Base-by-base conservation (phyloP, 169 alveolate species). In the Pseudocohnilembus persalinus region DNA sequence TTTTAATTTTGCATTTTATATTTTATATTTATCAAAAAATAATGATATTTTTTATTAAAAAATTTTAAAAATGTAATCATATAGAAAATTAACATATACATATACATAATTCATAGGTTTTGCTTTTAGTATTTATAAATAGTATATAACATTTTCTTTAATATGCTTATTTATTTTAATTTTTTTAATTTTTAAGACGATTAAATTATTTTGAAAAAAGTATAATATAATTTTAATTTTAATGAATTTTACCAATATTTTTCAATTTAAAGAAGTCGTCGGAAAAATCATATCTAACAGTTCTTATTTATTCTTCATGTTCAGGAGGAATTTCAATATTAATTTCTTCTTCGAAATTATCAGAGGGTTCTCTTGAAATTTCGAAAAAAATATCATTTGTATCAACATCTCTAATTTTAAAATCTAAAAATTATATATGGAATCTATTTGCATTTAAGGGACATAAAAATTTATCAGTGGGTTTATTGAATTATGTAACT, bases 251-350 rank as follows among this genome's bases (percentile, higher is more conserved):
- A 49, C 68, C 68, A 20, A 96, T 76, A 31, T 88, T 92, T 78
- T 82, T 89, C n/a, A 96, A 87, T 29, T 92, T 89, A 28, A 96
- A 89, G 83, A 96, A 96, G 82, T 93, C 93, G 4, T 96, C 96
- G 16, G 97, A 97, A 81, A 96, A 93, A 33, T 96, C 94, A 88
- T 96, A 96, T 76, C 93, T 91, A 82, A 96, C 88, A 49, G 89
- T 89, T 75, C 95, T 88, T 26, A 87, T 84, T 73, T 93, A 92
- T 65, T 93, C 95, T 28, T 89, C 91, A n/a, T 90, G 92, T 49
- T 82, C 88, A 29, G 83, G 82, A 0, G 89, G 86, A 25, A 81
- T 73, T 34, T 87, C 83, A 31, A 49, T 20, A 49, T 20, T 49
- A n/a, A 85, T 27, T 87, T 83, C 72, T 88, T 88, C 64, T 87